Base-by-base conservation (phyloP, 2,329 filamentous ascomycete species). In the Graphiopsis chlorocephala region DNA sequence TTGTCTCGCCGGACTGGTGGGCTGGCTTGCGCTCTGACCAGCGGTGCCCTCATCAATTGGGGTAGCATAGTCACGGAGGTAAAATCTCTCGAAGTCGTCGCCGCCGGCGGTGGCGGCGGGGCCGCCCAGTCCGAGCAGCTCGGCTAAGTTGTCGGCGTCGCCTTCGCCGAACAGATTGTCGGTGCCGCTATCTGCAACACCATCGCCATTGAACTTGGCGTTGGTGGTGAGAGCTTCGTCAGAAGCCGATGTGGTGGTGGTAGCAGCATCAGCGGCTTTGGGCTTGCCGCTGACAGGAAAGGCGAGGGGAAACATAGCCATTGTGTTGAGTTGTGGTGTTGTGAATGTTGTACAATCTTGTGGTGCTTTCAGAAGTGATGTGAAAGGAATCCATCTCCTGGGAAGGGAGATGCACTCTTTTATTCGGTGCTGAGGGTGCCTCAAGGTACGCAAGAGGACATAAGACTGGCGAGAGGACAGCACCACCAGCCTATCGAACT, bases 391-490 rank as follows among this genome's bases (percentile, higher is more conserved):
- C 17, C 50, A 53, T 20, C 50, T 53, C 25, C n/a, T 28, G 50
- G 17, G 26, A 25, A 53, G 50, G 23, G 50, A 53, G 7, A 28
- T n/a, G 50, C 50, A 6, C 11, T 53, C 50, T 25, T 10, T 28
- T 53, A 31, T 53, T 7, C 31, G 8, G 26, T 20, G 7, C 15
- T 20, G 29, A 10, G 26, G 14, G 17, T 26, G 7, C 1, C 31
- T 38, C 52, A 58, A 58, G 55, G 33, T 58, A 42, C 17, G 31
- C 12, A 42, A 6, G 55, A 58, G 55, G 55, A 58, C 55, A 58
- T 58, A 12, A 33, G 25, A 45, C 31, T 58, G 35, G 31, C 25
- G 25, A 26, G 55, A 58, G 35, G 33, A 58, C 55, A 58, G 14
- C 20, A 58, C 20, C 14, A n/a, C 35, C 33, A 58, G 35, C 55